Base-by-base conservation (phyloP, 768 basidiomycete species). In the Boletus insuetus region DNA sequence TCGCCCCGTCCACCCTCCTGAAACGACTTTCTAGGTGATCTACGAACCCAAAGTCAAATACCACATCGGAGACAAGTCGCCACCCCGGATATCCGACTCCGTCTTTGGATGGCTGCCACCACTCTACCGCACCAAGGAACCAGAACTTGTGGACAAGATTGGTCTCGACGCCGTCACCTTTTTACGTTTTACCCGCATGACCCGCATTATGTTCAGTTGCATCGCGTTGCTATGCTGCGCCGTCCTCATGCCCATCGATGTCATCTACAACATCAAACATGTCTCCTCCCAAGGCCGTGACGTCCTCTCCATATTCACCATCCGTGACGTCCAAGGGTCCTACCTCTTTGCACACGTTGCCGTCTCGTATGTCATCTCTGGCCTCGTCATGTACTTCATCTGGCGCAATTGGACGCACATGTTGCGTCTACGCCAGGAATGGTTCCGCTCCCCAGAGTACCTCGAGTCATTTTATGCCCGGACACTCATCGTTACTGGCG, bases 21-120 rank as follows among this genome's bases (percentile, higher is more conserved):
- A 58, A 38, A 42, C 24, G n/a, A 35, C 39, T 3, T 17, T 6
- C 43, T 55, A 92, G 92, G 82, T 91, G 58, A 84, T 94, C 55
- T 96, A 96, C 66, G 91, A 94, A 68, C 94, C 93, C 58, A 97
- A 95, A 74, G 84, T 91, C 73, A 95, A 95, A 72, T 95, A 94
- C 67, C 90, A 91, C 65, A 78, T 82, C 56, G 88, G 86, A 40
- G 71, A 83, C 71, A 91, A 91, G 69, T 75, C 79, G 26, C 91
- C 90, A 31, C 91, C 91, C 8, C 82, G 83, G 22, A 90, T 96
- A 69, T 86, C 86, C 38, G 86, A 89, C 69, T 86, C 88, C 2
- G 69, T 96, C 44, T 82, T 93, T 46, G 91, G 92, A 58, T 99
- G 96, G 96, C 75, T 98, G 1, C 85, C 87, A 9, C 94, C 94